Conservation (phyloP, 345 rosid species). For the Arabidopsis suecica region DNA sequence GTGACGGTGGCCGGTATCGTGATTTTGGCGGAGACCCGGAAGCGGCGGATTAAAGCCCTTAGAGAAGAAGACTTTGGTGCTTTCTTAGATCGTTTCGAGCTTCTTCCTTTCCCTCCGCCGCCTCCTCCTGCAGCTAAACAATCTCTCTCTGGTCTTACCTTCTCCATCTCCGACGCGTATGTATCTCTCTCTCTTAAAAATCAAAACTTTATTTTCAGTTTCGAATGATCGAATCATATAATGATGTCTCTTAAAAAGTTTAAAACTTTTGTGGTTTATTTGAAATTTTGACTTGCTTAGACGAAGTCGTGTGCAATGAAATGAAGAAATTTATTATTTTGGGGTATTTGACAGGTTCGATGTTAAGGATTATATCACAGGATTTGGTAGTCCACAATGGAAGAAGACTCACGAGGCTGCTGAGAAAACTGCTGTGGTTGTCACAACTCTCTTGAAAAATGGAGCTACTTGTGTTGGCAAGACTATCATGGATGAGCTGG, state of each 20-base stretch:
- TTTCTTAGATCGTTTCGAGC: conserved; percentile 71
- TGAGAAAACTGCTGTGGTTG: conserved; percentile 68
- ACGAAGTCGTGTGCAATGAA: conserved; percentile 5
- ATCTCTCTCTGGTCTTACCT: conserved; percentile 70
- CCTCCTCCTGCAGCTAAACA: conserved; percentile 89
- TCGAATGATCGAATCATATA: background rate
- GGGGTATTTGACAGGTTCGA: conserved; percentile 66
- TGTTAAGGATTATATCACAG: conserved; percentile 73
- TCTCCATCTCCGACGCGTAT: conserved; percentile 82
- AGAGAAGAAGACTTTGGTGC: conserved; percentile 73
- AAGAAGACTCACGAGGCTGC: conserved; percentile 73
- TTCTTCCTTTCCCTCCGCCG: conserved; percentile 78
- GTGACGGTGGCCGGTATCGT: conserved; percentile 76
- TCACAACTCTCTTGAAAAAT: conserved; percentile 69
- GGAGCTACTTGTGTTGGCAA: conserved; percentile 96
- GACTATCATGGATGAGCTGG: conserved; percentile 85
- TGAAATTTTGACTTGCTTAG: conserved; percentile 16
- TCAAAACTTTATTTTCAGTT: background rate
- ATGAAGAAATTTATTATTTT: background rate
- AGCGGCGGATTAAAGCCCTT: conserved; percentile 58
- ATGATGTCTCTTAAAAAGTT: conserved; percentile 19
- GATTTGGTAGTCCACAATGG: conserved; percentile 92
- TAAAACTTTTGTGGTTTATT: background rate
- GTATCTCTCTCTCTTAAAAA: conserved; percentile 15
- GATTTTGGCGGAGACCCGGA: conserved; percentile 68